Evolutionary conservation across 345 rosid genomes (phyloP), one percentile per base, ranked within the genome.

Genomic region (Moringa oleifera): DNA sequence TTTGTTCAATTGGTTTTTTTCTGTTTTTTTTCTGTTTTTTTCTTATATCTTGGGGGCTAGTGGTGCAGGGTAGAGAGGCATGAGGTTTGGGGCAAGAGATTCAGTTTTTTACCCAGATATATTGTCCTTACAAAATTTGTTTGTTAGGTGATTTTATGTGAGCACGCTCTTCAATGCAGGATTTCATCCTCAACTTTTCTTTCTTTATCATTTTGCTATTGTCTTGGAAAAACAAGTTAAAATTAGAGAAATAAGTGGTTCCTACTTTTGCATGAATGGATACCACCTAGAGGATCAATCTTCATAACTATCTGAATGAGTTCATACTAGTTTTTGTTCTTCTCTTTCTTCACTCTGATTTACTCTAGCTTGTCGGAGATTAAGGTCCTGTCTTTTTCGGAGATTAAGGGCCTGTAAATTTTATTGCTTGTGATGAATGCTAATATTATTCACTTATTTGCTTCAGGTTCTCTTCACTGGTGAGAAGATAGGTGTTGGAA

Each of bases 401-500:
- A 19, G 17, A 51, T 55, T 55, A 31, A 22, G 36, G 25, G n/a
- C n/a, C n/a, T n/a, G n/a, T n/a, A n/a, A n/a, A n/a, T n/a, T n/a
- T n/a, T n/a, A n/a, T n/a, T n/a, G n/a, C n/a, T n/a, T n/a, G n/a
- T n/a, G n/a, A n/a, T n/a, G n/a, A n/a, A n/a, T n/a, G n/a, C n/a
- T n/a, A n/a, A 45, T 66, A 58, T 50, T 55, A 17, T 47, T 63
- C 58, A 20, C 22, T 63, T 61, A 56, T 62, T 41, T 70, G 37
- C 37, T 64, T 55, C 67, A 94, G 97, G 99, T 86, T 64, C 74
- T 85, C 64, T 93, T 90, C 74, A 75, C 90, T 24, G 97, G 97
- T 18, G 99, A 95, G 78, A 91, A 88, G 88, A 89, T 95, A 64
- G 98, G 84, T 73, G 84, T 71, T 83, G 99, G 99, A 61, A 89